phyloP scores from a whole-genome alignment of 371 early-diverging fungal genomes.

The Synchytrium microbalum region DNA sequence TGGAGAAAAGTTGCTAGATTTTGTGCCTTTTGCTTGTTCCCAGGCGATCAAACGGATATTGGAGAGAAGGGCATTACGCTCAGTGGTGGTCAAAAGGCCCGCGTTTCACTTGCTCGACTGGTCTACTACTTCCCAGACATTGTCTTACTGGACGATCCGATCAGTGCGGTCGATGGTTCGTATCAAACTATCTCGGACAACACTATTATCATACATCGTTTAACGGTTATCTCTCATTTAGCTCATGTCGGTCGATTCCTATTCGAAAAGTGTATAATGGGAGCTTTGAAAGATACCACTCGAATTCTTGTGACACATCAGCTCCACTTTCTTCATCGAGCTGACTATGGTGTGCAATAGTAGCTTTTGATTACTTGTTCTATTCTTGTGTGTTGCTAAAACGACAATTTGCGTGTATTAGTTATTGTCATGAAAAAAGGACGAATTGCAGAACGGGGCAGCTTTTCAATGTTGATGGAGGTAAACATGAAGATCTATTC shows the following conservation, averaged over 20 bases:
- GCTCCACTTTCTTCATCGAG: conserved; percentile 1
- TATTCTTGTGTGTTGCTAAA: too few relatives aligned
- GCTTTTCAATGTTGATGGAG: too few relatives aligned
- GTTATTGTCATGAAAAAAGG: conserved; percentile 30
- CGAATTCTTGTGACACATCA: neutral
- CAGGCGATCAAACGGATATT: too few relatives aligned
- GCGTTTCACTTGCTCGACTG: conserved; percentile 38
- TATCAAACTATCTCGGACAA: neutral
- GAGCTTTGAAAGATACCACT: conserved; percentile 2
- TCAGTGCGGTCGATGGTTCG: conserved; percentile 18
- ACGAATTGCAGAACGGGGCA: conserved; percentile 23
- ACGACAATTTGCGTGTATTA: too few relatives aligned
- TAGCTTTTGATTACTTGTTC: too few relatives aligned
- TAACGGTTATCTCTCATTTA: neutral
- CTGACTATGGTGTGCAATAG: too few relatives aligned
- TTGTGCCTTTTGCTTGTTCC: too few relatives aligned
- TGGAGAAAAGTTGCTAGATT: too few relatives aligned
- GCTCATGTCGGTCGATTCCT: conserved; percentile 19
- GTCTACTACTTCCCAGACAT: conserved; percentile 18
- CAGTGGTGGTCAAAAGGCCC: conserved; percentile 36
- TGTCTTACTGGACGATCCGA: conserved; percentile 19
- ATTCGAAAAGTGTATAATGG: conserved; percentile 7
- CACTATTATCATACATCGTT: conserved; percentile 1
- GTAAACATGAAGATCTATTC: too few relatives aligned
- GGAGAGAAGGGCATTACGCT: conserved; percentile 34